Base-by-base conservation (phyloP, 805 yeast genomes). In the Yarrowia divulgata region DNA sequence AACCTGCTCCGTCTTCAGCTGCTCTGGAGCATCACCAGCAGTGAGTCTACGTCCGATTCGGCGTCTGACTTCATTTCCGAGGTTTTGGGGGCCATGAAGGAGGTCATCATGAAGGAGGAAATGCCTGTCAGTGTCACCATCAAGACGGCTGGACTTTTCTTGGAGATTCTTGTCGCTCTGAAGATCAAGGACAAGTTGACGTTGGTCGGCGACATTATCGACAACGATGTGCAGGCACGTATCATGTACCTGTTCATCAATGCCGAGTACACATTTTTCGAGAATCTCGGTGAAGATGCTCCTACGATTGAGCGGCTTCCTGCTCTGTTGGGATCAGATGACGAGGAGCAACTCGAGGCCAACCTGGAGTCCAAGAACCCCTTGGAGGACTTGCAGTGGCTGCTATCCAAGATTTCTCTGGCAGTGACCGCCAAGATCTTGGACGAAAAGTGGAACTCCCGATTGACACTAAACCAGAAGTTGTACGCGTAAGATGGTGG, bases 371-470 rank as follows among this genome's bases (percentile, higher is more conserved):
- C 68, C 45, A 48, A 46, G 29, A 37, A 37, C 32, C 57, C 57
- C 1, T 13, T 49, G 13, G 68, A 63, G 48, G 57, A 63, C n/a
- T 29, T 63, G 57, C 68, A 49, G 32, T 49, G 43, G 45, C 18
- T 63, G 37, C 18, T 39, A n/a, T 37, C 68, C 29, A 63, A 63
- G 48, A 48, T 63, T 7, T 49, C 55, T 2, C n/a, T 63, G 46
- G 68, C 68, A 1, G 57, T 37, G n/a, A 37, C 57, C 1, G 68
- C 68, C 5, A 40, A 40, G 39, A 48, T 63, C 8, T 3, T 63
- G 35, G 68, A 63, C 32, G 68, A 63, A 39, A 63, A 63, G 29
- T 63, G 68, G 68, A 63, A 63, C 46, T 63, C 55, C 2, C 43
- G 68, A 37, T 12, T 63, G 57, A 63, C 57, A 8, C 57, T 63